Percentiles rank a stretch among this genome's conserved stretches.
Evolutionary conservation across 805 yeast genomes (phyloP).

Genomic region (Maudiozyma bulderi): DNA sequence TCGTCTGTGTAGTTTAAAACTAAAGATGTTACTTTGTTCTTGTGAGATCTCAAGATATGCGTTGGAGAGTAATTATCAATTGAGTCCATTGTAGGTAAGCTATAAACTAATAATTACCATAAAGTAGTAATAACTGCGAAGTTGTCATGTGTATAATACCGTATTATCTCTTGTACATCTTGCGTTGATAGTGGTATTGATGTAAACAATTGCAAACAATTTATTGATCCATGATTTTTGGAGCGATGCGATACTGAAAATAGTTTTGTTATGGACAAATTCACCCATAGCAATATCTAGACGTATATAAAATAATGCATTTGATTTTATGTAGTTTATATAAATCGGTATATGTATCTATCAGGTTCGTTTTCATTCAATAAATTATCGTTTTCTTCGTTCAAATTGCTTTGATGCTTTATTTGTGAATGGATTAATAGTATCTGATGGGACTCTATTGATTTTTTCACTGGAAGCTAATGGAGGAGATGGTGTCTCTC

Average conservation of each 20-base stretch:
- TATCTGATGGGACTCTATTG: neutral
- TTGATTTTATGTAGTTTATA: neutral
- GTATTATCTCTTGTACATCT: too few relatives aligned
- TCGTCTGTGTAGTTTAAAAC: neutral
- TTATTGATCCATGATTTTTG: too few relatives aligned
- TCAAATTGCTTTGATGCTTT: neutral
- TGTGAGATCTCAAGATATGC: constrained; percentile 6
- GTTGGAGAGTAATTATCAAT: constrained; percentile 4
- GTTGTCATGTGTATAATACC: too few relatives aligned
- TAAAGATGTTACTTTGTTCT: constrained; percentile 5
- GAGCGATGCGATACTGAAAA: too few relatives aligned
- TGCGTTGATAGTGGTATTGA: too few relatives aligned
- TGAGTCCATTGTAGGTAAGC: neutral
- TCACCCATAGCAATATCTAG: too few relatives aligned
- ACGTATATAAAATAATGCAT: too few relatives aligned
- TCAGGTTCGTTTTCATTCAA: neutral
- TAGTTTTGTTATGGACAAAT: too few relatives aligned
- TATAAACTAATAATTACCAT: neutral
- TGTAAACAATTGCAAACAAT: too few relatives aligned
- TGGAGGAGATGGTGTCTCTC: neutral
- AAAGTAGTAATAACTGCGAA: too few relatives aligned
- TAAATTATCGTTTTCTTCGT: constrained; percentile 1
- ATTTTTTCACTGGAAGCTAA: neutral
- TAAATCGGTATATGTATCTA: neutral
- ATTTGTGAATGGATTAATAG: neutral